These are phyloP conservation scores for Xanthoconium stramineum DNA, from an alignment of 768 basidiomycete species.

Conservation along the genomic window DNA sequence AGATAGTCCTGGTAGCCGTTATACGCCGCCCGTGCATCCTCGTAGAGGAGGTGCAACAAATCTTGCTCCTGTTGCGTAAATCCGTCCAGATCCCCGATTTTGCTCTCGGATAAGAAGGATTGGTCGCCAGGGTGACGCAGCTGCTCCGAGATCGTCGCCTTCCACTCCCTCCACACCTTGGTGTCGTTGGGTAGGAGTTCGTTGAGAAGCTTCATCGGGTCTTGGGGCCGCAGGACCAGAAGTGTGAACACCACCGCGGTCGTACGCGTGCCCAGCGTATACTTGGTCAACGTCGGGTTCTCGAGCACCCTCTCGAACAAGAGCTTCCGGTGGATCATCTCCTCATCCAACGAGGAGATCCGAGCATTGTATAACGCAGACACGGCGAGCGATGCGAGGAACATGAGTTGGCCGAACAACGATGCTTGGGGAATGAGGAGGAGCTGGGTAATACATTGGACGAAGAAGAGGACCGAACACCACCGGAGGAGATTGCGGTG, in stretches of 20 bases:
- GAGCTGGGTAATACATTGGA: constrained; percentile 28
- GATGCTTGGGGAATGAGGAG: constrained; percentile 30
- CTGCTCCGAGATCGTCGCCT: constrained; percentile 4
- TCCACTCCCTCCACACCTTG: constrained; percentile 20
- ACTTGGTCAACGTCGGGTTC: constrained; percentile 13
- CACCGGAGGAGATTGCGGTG: constrained; percentile 15
- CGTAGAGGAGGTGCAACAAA: constrained; percentile 9
- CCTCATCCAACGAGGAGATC: constrained; percentile 30
- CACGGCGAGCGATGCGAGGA: constrained; percentile 24
- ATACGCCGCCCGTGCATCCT: constrained; percentile 12
- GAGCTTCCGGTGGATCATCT: constrained; percentile 14
- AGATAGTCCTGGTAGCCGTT: constrained; percentile 17
- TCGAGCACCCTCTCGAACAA: constrained; percentile 10
- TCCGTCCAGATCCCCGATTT: background rate
- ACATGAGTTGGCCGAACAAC: constrained; percentile 31
- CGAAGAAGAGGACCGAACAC: constrained; percentile 21
- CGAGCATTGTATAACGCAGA: constrained; percentile 27
- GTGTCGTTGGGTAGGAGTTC: constrained; percentile 22
- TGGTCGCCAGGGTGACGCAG: background rate
- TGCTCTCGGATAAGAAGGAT: background rate
- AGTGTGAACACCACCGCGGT: constrained; percentile 15
- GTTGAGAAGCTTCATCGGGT: constrained; percentile 10
- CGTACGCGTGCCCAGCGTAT: constrained; percentile 17
- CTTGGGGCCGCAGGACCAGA: constrained; percentile 6
- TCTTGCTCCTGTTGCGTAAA: constrained; percentile 10